Base-by-base conservation (phyloP, 2,329 filamentous ascomycete species). In the Bipolaris zeicola region DNA sequence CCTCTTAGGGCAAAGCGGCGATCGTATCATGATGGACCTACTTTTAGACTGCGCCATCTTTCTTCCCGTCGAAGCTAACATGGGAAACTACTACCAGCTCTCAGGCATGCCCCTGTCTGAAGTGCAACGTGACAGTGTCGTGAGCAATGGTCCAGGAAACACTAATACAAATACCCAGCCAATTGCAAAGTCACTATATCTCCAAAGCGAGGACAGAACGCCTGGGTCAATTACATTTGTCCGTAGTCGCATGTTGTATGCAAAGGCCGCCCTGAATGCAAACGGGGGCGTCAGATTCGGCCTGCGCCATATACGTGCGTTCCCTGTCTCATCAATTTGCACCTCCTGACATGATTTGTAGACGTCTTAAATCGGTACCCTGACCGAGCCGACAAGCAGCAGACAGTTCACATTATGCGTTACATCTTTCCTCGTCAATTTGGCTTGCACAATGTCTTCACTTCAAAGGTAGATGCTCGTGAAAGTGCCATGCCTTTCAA, bases 351-450 rank as follows among this genome's bases (percentile, higher is more conserved):
- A 41, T 41, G 8, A 26, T 18, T 7, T 6, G 14, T 52, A 96
- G 91, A 97, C 79, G 87, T 93, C 2, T 76, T 98, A 22, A 96
- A 95, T 70, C 86, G 92, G 20, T 89, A 83, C 62, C 76, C 82
- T 34, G 68, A 83, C 66, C 57, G 75, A 38, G 60, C 78, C 36
- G 78, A 84, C 65, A 67, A 79, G 1, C 69, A 76, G 11, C 83
- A 89, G 60, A 90, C 87, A 0, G 70, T 87, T 10, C 90, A 89
- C 64, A 77, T 96, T 18, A 86, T 96, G 84, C 95, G 94, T 81
- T 94, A 98, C 75, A 87, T 99, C 1, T 99, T 99, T 66, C 95
- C 95, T 31, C 84, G 89, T 10, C 93, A 98, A 69, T 98, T 96
- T 69, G 86, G 86, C 13, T 79, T 99, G 3, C 92, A 96, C 70